Base-by-base conservation (phyloP, 139 green algal genomes). In the Astrephomene gubernaculifera region DNA sequence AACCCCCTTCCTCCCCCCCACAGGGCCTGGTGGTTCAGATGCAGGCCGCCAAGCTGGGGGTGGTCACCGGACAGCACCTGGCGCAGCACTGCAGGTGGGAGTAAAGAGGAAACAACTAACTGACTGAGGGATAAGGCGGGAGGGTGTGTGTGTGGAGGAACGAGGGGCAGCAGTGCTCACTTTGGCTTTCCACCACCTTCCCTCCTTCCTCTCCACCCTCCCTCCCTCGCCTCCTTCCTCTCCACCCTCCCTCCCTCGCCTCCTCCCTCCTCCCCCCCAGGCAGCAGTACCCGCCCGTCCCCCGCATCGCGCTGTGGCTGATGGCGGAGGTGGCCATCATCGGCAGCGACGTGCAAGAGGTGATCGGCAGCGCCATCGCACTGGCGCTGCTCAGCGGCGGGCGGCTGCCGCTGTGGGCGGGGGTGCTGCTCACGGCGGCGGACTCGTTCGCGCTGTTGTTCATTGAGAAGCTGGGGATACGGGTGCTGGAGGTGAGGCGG, bases 321-420 rank as follows among this genome's bases (percentile, higher is more conserved):
- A 96, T 98, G 92, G 92, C 91, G 0, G 95, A 98, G 90, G 81
- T 98, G 8, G 96, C 96, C 7, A 97, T 98, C 88, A 96, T 98
- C 17, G 96, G 95, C n/a, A 90, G 76, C 8, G 95, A 98, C 89
- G 90, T 97, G 21, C 94, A 97, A 70, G 93, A 89, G 70, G 86
- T 90, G 19, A 82, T 71, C n/a, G 81, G 95, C 31, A 92, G 87
- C 27, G 93, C 96, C 31, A 95, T 98, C 53, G 96, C 96, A 1
- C 82, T 98, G 53, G 86, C 81, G n/a, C 73, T 98, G 78, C 92
- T 98, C 27, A 92, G 86, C 43, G 38, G 87, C 10, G 94, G 95
- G 10, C 33, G 25, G 1, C 64, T 97, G 10, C 93, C 94, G 43
- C 88, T 98, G 63, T 97, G 92, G 92, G 90, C 82, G 7, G 92